phyloP scores from a whole-genome alignment of 345 rosid species.

The Salix arbutifolia region DNA sequence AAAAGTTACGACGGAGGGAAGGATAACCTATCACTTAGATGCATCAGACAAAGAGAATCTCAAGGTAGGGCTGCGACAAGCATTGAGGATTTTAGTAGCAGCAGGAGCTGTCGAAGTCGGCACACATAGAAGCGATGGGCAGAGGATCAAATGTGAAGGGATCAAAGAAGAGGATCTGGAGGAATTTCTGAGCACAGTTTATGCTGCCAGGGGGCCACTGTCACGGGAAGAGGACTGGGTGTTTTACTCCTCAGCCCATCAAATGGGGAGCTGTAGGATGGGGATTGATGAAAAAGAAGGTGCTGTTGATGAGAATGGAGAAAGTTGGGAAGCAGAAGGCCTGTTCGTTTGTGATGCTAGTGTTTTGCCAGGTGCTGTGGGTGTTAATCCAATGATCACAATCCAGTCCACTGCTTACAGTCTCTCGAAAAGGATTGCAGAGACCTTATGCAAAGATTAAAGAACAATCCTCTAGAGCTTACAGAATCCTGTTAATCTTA shows the following conservation, averaged over 20 bases:
- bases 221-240: slow-evolving; percentile 34
- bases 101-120: slow-evolving; percentile 76
- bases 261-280: slow-evolving; percentile 74
- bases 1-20: slow-evolving; percentile 40
- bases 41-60: slow-evolving; percentile 40
- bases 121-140: slow-evolving; percentile 57
- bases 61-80: slow-evolving; percentile 38
- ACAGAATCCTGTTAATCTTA: not conserved
- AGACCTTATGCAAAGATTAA: not conserved
- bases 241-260: slow-evolving; percentile 50
- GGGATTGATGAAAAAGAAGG: slow-evolving; percentile 44
- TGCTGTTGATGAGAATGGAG: slow-evolving; percentile 55
- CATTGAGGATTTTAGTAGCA: slow-evolving; percentile 54
- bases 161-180: slow-evolving; percentile 32
- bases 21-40: slow-evolving; percentile 33
- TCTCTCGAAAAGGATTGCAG: slow-evolving; percentile 31
- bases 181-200: slow-evolving; percentile 43
- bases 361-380: slow-evolving; percentile 59
- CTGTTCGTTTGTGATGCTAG: slow-evolving; percentile 60
- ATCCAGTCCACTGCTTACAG: slow-evolving; percentile 54
- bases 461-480: not conserved
- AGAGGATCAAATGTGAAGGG: slow-evolving; percentile 48
- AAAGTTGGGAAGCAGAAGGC: slow-evolving; percentile 68
- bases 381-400: slow-evolving; percentile 71
- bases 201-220: slow-evolving; percentile 34